Evolutionary conservation across 2,329 filamentous ascomycete species (phyloP), one percentile per base, ranked within the genome.

Genomic region (Penicillium polonicum): DNA sequence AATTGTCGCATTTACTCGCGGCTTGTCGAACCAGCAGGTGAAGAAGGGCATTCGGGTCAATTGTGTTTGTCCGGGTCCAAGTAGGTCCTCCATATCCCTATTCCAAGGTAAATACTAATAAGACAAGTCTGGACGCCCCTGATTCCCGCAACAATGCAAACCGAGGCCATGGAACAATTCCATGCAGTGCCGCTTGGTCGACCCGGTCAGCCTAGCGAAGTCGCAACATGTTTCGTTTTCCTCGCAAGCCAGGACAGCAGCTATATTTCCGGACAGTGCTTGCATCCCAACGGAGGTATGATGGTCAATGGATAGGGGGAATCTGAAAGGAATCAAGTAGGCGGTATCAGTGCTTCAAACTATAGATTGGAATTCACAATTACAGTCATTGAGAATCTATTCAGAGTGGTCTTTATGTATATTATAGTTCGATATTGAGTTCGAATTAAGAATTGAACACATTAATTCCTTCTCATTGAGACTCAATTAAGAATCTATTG

Each of bases 191-290:
- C 90, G 0, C 91, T 94, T 79, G 90, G 90, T 4, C 80, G 91
- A 21, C 89, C 89, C 0, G 87, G 85, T 2, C 90, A 94, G 74
- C 91, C 90, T 2, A 89, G 85, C 55, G 91, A 95, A 79, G 88
- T 94, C 60, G 90, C 89, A 0, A 88, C 89, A 0, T 91, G 88
- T 67, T 89, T 92, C 57, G 89, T 94, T 4, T 94, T 94, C 74
- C 77, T 95, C 63, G 90, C 90, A 0, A 88, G 85, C 51, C 78
- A 82, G 58, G 90, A 94, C 71, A 90, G 88, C 69, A 87, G 85
- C 48, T 87, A 85, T 60, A 85, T 94, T 45, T 88, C 84, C 52
- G 90, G 91, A 2, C 90, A 93, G 78, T 81, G 78, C n/a, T 76
- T 88, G 50, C 85, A 88, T 69, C 80, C 83, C 35, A 87, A 88